These are phyloP conservation scores for Chlamydomonas schloesseri DNA, from an alignment of 139 green algal genomes.

Conservation along the genomic window DNA sequence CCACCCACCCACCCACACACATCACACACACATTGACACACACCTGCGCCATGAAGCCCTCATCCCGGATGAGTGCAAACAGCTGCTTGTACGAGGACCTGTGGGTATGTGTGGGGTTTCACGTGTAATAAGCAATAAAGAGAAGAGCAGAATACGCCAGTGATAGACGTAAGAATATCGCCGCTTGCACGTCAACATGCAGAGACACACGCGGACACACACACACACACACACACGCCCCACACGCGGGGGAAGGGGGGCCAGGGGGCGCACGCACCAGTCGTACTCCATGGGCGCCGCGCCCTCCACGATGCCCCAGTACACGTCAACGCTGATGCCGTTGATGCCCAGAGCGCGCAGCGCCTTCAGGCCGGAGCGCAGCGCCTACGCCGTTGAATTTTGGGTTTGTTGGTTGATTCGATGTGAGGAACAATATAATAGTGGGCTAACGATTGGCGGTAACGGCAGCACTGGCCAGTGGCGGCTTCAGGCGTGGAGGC, in stretches of 20 bases:
- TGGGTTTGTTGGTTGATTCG: not conserved
- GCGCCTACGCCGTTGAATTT: slow-evolving; percentile 39
- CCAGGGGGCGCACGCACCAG: slow-evolving; percentile 50
- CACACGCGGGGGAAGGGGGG: no score
- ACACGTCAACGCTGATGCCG: slow-evolving; percentile 61
- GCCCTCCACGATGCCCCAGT: slow-evolving; percentile 63
- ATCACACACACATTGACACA: not conserved
- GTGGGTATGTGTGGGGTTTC: no score
- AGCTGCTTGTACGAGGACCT: slow-evolving; percentile 49
- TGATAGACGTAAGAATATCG: no score
- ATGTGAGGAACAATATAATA: not conserved
- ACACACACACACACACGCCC: no score
- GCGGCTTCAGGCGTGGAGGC: no score
- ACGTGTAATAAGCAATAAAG: no score
- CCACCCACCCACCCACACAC: not conserved
- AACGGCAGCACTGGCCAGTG: no score
- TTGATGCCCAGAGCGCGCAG: slow-evolving; percentile 60
- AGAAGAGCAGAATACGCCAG: no score
- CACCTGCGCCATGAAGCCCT: slow-evolving; percentile 63
- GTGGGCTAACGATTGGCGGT: no score
- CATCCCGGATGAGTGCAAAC: slow-evolving; percentile 52
- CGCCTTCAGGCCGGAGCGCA: slow-evolving; percentile 57
- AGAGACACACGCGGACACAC: no score
- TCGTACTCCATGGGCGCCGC: slow-evolving; percentile 49
- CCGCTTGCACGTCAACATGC: no score